phyloP scores from a whole-genome alignment of 1,284 basidiomycete genomes.

The Cutaneotrichosporon sp. region DNA sequence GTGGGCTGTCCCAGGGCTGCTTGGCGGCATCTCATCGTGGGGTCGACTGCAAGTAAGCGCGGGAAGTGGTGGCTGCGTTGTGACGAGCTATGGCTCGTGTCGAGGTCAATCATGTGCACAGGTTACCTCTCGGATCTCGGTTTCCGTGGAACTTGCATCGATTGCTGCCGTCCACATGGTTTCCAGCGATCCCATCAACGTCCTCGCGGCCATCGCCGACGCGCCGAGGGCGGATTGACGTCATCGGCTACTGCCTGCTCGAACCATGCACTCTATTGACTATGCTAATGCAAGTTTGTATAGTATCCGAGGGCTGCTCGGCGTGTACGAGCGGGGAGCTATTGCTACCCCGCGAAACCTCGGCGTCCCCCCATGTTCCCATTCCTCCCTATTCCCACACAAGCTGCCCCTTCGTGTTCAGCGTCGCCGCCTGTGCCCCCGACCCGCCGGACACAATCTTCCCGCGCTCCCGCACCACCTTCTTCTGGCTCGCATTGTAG shows the following conservation, averaged over 20 bases:
- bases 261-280: not conserved
- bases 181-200: too few species aligned
- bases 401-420: slow-evolving; percentile 36
- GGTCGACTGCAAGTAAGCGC: not conserved
- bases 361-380: not conserved
- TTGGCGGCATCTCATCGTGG: not conserved
- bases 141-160: not conserved
- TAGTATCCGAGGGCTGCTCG: too few species aligned
- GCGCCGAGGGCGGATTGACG: too few species aligned
- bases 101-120: not conserved
- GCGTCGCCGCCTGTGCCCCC: slow-evolving; percentile 17
- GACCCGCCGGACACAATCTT: slow-evolving; percentile 15
- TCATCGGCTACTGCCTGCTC: too few species aligned
- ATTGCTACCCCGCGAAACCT: too few species aligned
- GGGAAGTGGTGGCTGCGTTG: not conserved
- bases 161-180: not conserved
- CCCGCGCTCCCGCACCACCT: slow-evolving; percentile 22
- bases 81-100: too few species aligned
- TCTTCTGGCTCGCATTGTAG: slow-evolving; percentile 27
- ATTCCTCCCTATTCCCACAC: slow-evolving; percentile 34
- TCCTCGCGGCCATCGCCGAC: too few species aligned
- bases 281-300: not conserved
- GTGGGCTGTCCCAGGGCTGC: not conserved
- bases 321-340: too few species aligned
- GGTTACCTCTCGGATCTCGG: not conserved